phyloP scores from a whole-genome alignment of 352 stramenopile genomes.

The Aphanomyces cochlioides region DNA sequence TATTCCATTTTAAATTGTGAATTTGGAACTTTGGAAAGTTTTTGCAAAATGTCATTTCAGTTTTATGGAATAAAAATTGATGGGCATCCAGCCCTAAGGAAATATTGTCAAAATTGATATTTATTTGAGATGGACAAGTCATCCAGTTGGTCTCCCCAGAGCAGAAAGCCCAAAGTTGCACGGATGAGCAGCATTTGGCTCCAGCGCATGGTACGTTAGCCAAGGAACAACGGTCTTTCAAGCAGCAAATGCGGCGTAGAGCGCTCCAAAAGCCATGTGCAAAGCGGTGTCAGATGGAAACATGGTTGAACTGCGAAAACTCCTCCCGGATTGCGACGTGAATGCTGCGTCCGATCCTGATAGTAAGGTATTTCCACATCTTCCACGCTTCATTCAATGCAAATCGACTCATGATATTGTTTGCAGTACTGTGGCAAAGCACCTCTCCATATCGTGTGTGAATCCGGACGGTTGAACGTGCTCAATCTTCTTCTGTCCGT shows the following conservation, averaged over 20 bases:
- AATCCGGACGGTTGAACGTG: not conserved
- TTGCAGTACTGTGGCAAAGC: conserved; percentile 7
- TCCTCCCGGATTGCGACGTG: not conserved
- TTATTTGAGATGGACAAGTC: too few species aligned
- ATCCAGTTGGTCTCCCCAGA: too few species aligned
- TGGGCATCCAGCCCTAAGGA: too few species aligned
- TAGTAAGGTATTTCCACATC: not conserved
- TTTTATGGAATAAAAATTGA: too few species aligned
- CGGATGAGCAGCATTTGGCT: conserved; percentile 6
- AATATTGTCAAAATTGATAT: too few species aligned
- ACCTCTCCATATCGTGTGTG: not conserved
- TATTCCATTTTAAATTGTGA: too few species aligned
- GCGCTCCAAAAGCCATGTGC: not conserved
- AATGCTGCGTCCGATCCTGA: not conserved
- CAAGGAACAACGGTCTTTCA: not conserved
- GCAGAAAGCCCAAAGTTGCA: not conserved
- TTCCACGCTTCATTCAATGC: not conserved
- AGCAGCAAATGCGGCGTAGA: not conserved
- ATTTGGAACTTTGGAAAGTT: too few species aligned
- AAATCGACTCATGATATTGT: not conserved
- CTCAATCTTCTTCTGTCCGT: not conserved
- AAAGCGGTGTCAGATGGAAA: not conserved
- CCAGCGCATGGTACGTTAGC: not conserved
- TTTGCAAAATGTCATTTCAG: too few species aligned
- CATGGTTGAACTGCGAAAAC: conserved; percentile 4